Evolutionary conservation across 2,329 filamentous ascomycete species (phyloP).

Genomic region (Hymenoscyphus occultus): DNA sequence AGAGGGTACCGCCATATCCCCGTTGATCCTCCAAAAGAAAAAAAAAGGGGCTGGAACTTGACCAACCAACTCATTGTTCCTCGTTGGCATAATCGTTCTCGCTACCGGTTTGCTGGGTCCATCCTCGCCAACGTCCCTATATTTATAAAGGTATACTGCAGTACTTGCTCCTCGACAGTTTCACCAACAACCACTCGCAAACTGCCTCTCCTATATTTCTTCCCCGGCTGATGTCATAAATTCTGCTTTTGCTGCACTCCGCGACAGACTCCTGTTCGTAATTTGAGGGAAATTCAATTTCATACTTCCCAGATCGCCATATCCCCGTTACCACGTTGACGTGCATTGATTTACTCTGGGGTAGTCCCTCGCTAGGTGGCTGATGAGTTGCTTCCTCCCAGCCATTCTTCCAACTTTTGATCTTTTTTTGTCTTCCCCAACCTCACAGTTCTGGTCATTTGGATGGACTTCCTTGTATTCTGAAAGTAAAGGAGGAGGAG

Average conservation of each 20-base stretch:
- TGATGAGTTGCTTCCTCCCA: conserved; percentile 8
- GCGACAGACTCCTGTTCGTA: not conserved
- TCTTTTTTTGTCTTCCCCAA: not conserved
- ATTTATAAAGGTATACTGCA: not conserved
- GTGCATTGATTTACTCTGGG: conserved; percentile 27
- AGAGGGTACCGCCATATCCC: not conserved
- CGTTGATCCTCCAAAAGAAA: not conserved
- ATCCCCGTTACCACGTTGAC: conserved; percentile 14
- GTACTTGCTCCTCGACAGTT: not conserved
- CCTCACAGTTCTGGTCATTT: conserved; percentile 13
- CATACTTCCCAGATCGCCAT: not conserved
- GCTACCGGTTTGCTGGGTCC: not conserved
- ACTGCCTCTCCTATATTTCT: not conserved
- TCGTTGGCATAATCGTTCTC: conserved; percentile 1
- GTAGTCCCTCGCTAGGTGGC: conserved; percentile 15
- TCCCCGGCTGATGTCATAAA: not conserved
- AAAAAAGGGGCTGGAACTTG: not conserved
- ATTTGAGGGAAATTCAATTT: not conserved
- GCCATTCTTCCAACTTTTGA: conserved; percentile 16
- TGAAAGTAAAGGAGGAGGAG: conserved; percentile 16
- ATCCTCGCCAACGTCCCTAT: not conserved
- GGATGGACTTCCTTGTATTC: conserved; percentile 12
- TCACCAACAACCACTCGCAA: not conserved
- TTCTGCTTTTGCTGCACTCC: not conserved
- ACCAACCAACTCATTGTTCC: not conserved